Evolutionary conservation across 2,329 filamentous ascomycete species (phyloP).

Genomic region (Trichoderma sp.): DNA sequence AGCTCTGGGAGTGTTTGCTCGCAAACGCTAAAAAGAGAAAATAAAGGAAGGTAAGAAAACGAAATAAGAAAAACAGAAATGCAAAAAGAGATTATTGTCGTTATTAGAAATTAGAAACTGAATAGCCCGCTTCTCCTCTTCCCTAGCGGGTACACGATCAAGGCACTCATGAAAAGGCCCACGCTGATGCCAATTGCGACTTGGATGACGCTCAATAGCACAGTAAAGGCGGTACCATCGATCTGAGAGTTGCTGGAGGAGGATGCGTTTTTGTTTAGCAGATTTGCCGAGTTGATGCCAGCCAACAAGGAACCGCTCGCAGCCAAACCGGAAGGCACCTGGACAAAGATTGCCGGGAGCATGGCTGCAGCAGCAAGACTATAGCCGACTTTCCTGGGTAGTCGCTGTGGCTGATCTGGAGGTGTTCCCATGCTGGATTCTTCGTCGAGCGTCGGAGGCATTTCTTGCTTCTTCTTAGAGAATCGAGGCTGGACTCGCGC

Average conservation of each 20-base stretch:
- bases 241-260: constrained; percentile 28
- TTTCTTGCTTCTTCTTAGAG: constrained; percentile 28
- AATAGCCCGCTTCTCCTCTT: constrained; percentile 58
- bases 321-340: constrained; percentile 62
- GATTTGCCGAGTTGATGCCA: constrained; percentile 55
- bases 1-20: not conserved
- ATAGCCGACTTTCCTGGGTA: constrained; percentile 57
- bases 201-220: constrained; percentile 57
- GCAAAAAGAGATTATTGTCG: too few relatives aligned
- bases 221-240: constrained; percentile 50
- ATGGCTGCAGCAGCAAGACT: constrained; percentile 81
- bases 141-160: constrained; percentile 55
- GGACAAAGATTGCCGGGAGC: constrained; percentile 79
- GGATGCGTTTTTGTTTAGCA: constrained; percentile 43
- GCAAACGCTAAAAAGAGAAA: not conserved
- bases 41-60: not conserved
- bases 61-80: not conserved
- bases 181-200: constrained; percentile 62
- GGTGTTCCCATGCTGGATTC: constrained; percentile 31
- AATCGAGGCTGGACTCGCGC: constrained; percentile 40
- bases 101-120: constrained; percentile 41
- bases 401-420: constrained; percentile 27
- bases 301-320: constrained; percentile 57
- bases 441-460: constrained; percentile 33
- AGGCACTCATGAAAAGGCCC: constrained; percentile 54